phyloP scores from a whole-genome alignment of 106 monocot genomes.

The Posidonia australis region DNA sequence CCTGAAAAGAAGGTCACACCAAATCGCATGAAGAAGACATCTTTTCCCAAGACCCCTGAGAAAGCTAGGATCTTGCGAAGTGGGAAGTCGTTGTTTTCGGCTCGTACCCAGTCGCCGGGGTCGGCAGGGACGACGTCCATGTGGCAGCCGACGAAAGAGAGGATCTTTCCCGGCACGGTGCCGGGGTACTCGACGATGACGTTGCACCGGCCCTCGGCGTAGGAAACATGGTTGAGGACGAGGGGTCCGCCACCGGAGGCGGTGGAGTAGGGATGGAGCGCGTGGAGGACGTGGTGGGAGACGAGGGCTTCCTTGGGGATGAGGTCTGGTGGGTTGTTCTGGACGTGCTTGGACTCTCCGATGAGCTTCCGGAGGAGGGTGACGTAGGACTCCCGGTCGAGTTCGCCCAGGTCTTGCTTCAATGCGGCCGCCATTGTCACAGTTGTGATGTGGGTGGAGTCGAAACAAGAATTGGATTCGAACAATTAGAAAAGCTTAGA shows the following conservation, averaged over 20 bases:
- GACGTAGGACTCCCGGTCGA: slow-evolving; percentile 56
- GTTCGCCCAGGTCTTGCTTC: slow-evolving; percentile 44
- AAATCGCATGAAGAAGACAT: neutral
- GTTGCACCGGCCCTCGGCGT: slow-evolving; percentile 63
- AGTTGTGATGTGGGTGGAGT: too few relatives aligned
- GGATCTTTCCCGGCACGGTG: slow-evolving; percentile 25
- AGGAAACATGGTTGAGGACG: slow-evolving; percentile 49
- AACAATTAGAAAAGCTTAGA: too few relatives aligned
- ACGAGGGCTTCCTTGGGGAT: slow-evolving; percentile 77
- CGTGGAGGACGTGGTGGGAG: slow-evolving; percentile 84
- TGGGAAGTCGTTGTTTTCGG: neutral
- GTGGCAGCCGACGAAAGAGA: slow-evolving; percentile 88
- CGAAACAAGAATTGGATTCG: too few relatives aligned
- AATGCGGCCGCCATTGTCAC: slow-evolving; percentile 12
- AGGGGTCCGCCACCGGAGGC: slow-evolving; percentile 68
- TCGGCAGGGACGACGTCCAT: slow-evolving; percentile 97
- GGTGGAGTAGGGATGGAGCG: slow-evolving; percentile 64
- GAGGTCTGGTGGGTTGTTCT: slow-evolving; percentile 94
- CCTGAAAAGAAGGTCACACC: too few relatives aligned
- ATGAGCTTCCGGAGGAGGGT: slow-evolving; percentile 65
- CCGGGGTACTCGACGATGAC: slow-evolving; percentile 94
- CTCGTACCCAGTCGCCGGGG: slow-evolving; percentile 57
- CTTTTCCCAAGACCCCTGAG: too few relatives aligned
- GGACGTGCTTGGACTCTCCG: slow-evolving; percentile 70
- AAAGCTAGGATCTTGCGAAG: neutral